Percentiles rank a stretch among this genome's conserved stretches.
phyloP scores from a whole-genome alignment of 805 yeast genomes.

The Saccharomycodes ludwigii region DNA sequence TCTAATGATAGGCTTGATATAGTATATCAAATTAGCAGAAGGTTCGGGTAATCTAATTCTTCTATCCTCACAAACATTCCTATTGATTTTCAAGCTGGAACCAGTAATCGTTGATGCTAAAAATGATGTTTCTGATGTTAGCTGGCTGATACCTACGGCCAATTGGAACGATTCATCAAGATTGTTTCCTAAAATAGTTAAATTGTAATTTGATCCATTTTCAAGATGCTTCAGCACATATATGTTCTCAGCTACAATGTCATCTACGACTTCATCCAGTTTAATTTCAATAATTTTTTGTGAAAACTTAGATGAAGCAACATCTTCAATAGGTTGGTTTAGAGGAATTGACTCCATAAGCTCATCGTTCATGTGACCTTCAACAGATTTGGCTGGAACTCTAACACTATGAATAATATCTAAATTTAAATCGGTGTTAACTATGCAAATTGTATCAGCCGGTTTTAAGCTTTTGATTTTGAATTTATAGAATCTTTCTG shows the following conservation, averaged over 20 bases:
- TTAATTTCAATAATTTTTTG: background rate
- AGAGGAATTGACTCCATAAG: too few species aligned
- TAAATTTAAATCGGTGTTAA: conserved; percentile 44
- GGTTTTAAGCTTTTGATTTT: conserved; percentile 30
- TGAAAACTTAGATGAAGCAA: too few species aligned
- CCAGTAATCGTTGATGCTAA: too few species aligned
- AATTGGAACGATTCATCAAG: conserved; percentile 2
- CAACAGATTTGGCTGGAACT: conserved; percentile 11
- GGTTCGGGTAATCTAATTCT: too few species aligned
- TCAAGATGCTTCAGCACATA: too few species aligned
- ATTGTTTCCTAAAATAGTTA: conserved; percentile 1
- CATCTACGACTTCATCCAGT: background rate
- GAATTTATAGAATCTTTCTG: conserved; percentile 11
- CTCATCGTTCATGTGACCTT: too few species aligned
- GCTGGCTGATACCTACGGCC: background rate
- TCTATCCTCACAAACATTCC: too few species aligned
- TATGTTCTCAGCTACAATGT: background rate
- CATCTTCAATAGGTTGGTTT: too few species aligned
- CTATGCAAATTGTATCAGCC: conserved; percentile 33
- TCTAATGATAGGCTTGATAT: too few species aligned
- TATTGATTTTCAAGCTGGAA: too few species aligned
- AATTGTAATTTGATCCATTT: background rate
- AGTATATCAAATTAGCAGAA: too few species aligned
- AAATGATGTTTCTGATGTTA: too few species aligned
- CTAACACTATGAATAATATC: conserved; percentile 29